Conservation (phyloP, 202 grass and related monocot genomes). For the Sporobolus alterniflorus region DNA sequence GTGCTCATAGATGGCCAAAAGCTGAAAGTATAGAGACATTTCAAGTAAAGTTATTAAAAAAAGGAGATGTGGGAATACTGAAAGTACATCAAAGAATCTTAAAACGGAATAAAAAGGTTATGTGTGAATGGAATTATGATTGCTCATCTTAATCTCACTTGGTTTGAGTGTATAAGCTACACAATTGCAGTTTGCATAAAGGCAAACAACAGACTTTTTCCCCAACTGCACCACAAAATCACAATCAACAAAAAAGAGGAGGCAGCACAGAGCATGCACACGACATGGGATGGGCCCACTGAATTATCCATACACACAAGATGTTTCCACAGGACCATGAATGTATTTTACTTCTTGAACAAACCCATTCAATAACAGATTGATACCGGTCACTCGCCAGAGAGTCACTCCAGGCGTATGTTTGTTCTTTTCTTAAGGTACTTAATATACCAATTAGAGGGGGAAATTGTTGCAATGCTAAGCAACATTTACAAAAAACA, state of each 20-base stretch:
- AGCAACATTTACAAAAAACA: not conserved
- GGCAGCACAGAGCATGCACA: not conserved
- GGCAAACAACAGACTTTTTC: not conserved
- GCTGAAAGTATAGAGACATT: slow-evolving; percentile 49
- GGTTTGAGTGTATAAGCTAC: slow-evolving; percentile 4
- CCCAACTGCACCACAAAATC: not conserved
- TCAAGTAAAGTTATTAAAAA: not conserved
- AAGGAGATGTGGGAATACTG: slow-evolving; percentile 9
- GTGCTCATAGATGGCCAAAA: slow-evolving; percentile 94
- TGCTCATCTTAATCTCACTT: not conserved
- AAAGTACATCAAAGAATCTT: slow-evolving; percentile 4
- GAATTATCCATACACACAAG: not conserved
- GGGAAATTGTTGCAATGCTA: not conserved
- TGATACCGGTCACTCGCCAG: not conserved
- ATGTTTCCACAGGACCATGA: not conserved
- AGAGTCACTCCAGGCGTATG: not conserved
- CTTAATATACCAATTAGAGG: not conserved
- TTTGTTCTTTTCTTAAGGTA: not conserved
- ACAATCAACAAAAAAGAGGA: not conserved
- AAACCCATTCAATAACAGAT: not conserved
- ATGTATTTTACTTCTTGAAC: not conserved
- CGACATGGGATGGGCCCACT: not conserved
- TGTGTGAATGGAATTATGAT: not conserved
- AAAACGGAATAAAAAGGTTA: slow-evolving; percentile 11
- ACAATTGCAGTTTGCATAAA: not conserved